Conservation (phyloP, 495 filamentous ascomycete genomes). For the Chaetomium cochliodes region DNA sequence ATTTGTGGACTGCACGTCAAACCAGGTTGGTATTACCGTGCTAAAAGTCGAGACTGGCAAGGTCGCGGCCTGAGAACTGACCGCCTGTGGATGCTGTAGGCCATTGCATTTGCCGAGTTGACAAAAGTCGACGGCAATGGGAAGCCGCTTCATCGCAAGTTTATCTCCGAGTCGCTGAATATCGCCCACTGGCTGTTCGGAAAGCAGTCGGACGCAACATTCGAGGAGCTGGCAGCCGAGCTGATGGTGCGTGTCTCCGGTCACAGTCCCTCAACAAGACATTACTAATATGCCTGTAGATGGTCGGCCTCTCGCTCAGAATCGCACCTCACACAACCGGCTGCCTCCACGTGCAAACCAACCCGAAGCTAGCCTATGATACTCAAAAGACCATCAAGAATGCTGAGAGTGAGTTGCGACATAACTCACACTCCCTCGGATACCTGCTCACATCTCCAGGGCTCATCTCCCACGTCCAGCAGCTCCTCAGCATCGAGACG, state of each 20-base stretch:
- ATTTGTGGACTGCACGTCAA: constrained; percentile 66
- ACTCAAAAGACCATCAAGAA: constrained; percentile 54
- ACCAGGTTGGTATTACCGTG: constrained; percentile 49
- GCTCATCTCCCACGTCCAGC: constrained; percentile 38
- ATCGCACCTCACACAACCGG: constrained; percentile 55
- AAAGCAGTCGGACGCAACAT: constrained; percentile 41
- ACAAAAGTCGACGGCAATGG: constrained; percentile 34
- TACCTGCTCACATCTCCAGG: constrained; percentile 9
- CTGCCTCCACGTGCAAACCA: constrained; percentile 60
- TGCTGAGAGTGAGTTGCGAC: constrained; percentile 48
- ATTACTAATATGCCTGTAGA: constrained; percentile 16
- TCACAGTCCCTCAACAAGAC: neutral
- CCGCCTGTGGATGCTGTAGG: constrained; percentile 37
- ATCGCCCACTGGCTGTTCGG: constrained; percentile 41
- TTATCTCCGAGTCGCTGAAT: constrained; percentile 49
- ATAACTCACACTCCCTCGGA: constrained; percentile 23
- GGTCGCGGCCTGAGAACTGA: neutral
- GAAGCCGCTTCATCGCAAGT: constrained; percentile 44
- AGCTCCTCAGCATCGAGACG: constrained; percentile 50
- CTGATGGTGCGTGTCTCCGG: constrained; percentile 48
- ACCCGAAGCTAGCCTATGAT: constrained; percentile 57
- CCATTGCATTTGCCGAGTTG: constrained; percentile 60
- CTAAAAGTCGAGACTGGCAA: neutral
- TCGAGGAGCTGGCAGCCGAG: constrained; percentile 58
- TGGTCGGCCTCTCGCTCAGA: constrained; percentile 45